Base-by-base conservation (phyloP, 73 alveolate genomes). In the Breviolum minutum region DNA sequence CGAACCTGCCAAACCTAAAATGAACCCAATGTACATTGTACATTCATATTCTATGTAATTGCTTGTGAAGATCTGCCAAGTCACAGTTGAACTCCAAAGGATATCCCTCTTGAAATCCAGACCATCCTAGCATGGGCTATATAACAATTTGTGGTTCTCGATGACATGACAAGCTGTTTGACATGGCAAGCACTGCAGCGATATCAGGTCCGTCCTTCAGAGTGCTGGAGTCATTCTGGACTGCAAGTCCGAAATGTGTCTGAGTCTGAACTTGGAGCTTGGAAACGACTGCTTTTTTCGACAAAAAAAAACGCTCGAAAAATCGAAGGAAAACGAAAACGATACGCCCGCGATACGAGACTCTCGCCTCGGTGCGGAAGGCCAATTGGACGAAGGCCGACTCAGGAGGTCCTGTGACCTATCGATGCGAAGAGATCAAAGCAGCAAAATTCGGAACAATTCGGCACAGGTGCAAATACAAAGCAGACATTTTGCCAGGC, bases 321-420 rank as follows among this genome's bases (percentile, higher is more conserved):
- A 66, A 71, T 8, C 14, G 17, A 71, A 71, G 9, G 48, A 71
- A 71, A 71, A 20, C 17, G 29, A 71, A 11, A 71, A 73, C 40
- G 32, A 73, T 9, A 73, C 14, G 32, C n/a, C 16, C 1, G 14
- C 12, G 22, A 84, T 27, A 48, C 20, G 93, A 68, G n/a, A 40
- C 27, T 24, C 66, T 32, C 74, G 74, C 76, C 97, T 73, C 97
- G 5, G 97, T 54, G 29, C 97, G 97, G 40, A 69, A 91, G 63
- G 97, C 97, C 77, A 91, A 76, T n/a, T 91, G 87, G 77, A 69
- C 27, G 54, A 91, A 91, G 88, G 89, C 85, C 48, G 70, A 24
- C 32, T 91, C 97, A 7, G 97, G 79, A 26, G 97, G 89, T 20
- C 97, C 97, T 12, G 88, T 76, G 14, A 64, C 97, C 92, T 83